Evolutionary conservation across 345 rosid genomes (phyloP).

Genomic region (Schrenkiella parvula): DNA sequence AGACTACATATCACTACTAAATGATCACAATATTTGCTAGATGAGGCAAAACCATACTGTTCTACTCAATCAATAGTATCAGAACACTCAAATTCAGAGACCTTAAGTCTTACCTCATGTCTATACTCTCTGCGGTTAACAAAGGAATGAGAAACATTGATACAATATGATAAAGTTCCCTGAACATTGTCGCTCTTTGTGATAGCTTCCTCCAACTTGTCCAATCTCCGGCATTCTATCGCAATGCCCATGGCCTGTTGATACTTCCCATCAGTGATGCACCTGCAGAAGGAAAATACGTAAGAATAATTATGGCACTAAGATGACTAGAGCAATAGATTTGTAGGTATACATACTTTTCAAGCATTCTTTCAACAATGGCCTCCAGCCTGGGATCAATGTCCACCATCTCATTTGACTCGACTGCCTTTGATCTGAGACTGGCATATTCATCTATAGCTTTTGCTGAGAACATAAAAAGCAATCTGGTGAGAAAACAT

Average conservation of each 20-base stretch:
- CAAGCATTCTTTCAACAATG: slow-evolving; percentile 97
- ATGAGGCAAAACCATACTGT: background rate
- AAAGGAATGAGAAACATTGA: slow-evolving; percentile 79
- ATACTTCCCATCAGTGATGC: slow-evolving; percentile 88
- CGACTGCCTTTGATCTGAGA: slow-evolving; percentile 76
- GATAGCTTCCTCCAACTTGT: slow-evolving; percentile 97
- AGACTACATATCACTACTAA: background rate
- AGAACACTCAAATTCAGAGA: background rate
- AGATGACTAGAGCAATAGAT: background rate
- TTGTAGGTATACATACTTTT: slow-evolving; percentile 58
- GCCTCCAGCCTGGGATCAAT: slow-evolving; percentile 89
- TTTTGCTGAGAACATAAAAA: slow-evolving; percentile 56
- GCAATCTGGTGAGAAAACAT: slow-evolving; percentile 4
- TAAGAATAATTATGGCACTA: slow-evolving; percentile 20
- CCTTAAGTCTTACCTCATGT: slow-evolving; percentile 55
- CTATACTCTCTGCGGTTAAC: slow-evolving; percentile 92
- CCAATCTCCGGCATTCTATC: slow-evolving; percentile 93
- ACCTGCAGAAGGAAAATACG: slow-evolving; percentile 44
- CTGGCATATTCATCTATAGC: slow-evolving; percentile 98
- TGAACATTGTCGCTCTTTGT: slow-evolving; percentile 83
- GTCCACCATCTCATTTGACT: slow-evolving; percentile 51
- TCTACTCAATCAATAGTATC: background rate
- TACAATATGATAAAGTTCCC: slow-evolving; percentile 80
- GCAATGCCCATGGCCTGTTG: slow-evolving; percentile 99
- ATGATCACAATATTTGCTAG: background rate